Evolutionary conservation across 140 eudicot genomes (phyloP), one percentile per base, ranked within the genome.

Genomic region (Erigeron philadelphicus): DNA sequence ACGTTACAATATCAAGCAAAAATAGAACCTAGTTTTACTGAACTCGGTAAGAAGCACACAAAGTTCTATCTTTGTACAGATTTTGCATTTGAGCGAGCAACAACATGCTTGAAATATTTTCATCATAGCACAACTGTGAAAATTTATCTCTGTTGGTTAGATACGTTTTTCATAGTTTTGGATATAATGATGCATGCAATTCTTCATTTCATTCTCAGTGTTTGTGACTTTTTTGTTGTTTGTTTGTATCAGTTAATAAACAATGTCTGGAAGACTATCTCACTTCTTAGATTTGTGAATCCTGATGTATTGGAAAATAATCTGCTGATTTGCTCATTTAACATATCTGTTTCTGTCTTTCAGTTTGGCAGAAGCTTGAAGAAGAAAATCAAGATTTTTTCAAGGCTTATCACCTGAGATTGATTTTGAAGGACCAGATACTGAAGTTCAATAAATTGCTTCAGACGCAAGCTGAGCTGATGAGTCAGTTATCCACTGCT

Each of bases 351-450:
- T 31, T 31, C 38, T 60, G 1, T 86, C 41, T 71, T 80, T 68
- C 87, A 92, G 98, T 92, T 54, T 92, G 96, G 98, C 95, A 88
- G 80, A 89, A 84, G 78, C 98, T 88, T 72, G 93, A 86, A 85
- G 88, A 85, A 75, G 98, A 92, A 80, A 92, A 92, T 72, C 86
- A 77, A 77, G 96, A 88, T n/a, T 92, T 92, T 78, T 92, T 92
- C 71, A 77, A 85, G 81, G 95, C 90, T n/a, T 92, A 92, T 78
- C 82, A 88, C 75, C 67, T 88, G 80, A 79, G 96, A 77, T 78
- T 92, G 78, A 61, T 83, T 15, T 80, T 88, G 79, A 92, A 92
- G 85, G 93, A 92, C 17, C 98, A 92, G 74, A 88, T 92, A 77
- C 3, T 65, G 73, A 75, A 77, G 48, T 88, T 88, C 74, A 92